phyloP scores from a whole-genome alignment of 2,329 filamentous ascomycete genomes.

The Talaromyces sp. region DNA sequence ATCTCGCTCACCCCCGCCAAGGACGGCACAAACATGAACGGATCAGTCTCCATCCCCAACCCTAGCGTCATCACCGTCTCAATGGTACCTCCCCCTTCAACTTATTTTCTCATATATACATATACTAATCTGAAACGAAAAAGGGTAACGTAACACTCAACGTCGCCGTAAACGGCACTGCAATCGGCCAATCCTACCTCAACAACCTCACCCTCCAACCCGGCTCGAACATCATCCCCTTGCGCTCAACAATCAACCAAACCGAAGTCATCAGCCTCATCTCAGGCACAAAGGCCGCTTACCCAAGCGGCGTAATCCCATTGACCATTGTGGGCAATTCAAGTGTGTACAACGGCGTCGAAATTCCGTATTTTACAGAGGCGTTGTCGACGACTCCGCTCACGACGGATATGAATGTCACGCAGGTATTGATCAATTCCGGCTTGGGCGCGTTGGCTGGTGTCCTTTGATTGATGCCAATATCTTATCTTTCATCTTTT shows the following conservation, averaged over 20 bases:
- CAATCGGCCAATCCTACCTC: conserved; percentile 51
- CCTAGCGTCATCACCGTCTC: conserved; percentile 55
- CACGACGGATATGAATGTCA: conserved; percentile 45
- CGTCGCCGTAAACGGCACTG: conserved; percentile 46
- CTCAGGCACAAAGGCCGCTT: conserved; percentile 29
- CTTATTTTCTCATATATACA: not conserved
- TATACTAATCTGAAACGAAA: not conserved
- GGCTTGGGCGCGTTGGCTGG: not conserved
- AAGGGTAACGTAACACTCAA: conserved; percentile 55
- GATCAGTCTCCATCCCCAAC: conserved; percentile 57
- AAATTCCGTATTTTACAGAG: conserved; percentile 53
- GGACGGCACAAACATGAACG: conserved; percentile 54
- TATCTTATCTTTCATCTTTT: too few species aligned
- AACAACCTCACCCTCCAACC: conserved; percentile 52
- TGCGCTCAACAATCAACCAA: conserved; percentile 50
- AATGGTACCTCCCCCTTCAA: conserved; percentile 37
- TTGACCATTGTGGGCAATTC: conserved; percentile 51
- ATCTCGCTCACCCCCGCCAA: conserved; percentile 38
- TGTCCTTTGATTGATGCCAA: not conserved
- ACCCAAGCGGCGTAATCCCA: conserved; percentile 49
- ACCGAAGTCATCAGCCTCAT: conserved; percentile 31
- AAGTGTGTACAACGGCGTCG: conserved; percentile 47
- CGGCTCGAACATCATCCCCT: conserved; percentile 51
- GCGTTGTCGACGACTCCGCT: conserved; percentile 50
- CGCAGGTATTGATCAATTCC: conserved; percentile 26